Percentiles rank a stretch among this genome's conserved stretches.
These are phyloP conservation scores for Verticillium albo-atrum DNA, from an alignment of 2,329 filamentous ascomycete genomes.

Conservation along the genomic window DNA sequence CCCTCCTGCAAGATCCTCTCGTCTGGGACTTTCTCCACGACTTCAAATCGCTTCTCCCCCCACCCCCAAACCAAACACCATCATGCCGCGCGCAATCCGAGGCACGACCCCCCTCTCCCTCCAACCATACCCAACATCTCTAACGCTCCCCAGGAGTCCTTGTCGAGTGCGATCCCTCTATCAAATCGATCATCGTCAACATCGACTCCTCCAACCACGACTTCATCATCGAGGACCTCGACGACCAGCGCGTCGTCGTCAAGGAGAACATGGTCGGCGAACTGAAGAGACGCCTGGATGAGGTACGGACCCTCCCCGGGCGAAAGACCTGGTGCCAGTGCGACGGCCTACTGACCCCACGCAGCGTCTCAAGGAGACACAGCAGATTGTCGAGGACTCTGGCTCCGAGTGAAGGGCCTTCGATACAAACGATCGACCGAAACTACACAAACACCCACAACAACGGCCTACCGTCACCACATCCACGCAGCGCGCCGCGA, in stretches of 20 bases:
- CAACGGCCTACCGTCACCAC: too few relatives aligned
- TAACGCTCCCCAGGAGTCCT: constrained; percentile 53
- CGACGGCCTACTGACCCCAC: constrained; percentile 1
- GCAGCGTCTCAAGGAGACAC: constrained; percentile 47
- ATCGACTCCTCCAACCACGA: constrained; percentile 68
- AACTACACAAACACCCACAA: too few relatives aligned
- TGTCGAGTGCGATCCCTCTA: constrained; percentile 79
- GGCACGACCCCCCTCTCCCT: constrained; percentile 28
- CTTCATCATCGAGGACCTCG: constrained; percentile 75
- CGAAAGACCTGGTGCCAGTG: not conserved
- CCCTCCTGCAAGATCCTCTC: too few relatives aligned
- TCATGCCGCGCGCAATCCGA: constrained; percentile 54
- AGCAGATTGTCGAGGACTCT: constrained; percentile 46
- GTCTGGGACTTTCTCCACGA: too few relatives aligned
- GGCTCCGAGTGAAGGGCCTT: constrained; percentile 39
- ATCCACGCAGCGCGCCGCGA: too few relatives aligned
- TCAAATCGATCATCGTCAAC: constrained; percentile 79
- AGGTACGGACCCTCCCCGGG: constrained; percentile 42
- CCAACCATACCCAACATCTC: constrained; percentile 1
- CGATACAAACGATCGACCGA: not conserved
- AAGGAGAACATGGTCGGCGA: constrained; percentile 67
- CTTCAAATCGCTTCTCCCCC: not conserved
- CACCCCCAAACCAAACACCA: not conserved
- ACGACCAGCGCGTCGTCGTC: constrained; percentile 70
- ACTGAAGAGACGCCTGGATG: constrained; percentile 65